phyloP scores from a whole-genome alignment of 306 rosid species.

The Hylodesmum podocarpum region DNA sequence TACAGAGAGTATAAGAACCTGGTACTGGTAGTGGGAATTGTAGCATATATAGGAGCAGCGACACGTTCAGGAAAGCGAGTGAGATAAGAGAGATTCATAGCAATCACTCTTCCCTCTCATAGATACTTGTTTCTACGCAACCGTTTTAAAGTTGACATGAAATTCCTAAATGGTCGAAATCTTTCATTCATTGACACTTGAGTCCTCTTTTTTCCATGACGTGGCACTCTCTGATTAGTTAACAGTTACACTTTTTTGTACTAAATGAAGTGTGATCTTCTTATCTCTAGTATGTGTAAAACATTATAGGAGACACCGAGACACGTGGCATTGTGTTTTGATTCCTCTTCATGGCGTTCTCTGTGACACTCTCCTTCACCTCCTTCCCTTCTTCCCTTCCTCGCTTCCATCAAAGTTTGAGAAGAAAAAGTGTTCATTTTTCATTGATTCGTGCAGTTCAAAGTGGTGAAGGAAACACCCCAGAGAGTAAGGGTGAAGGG shows the following conservation, averaged over 20 bases:
- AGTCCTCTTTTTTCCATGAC: background rate
- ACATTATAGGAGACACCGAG: background rate
- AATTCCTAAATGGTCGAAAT: background rate
- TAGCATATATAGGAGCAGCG: conserved; percentile 44
- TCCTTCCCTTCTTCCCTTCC: conserved; percentile 47
- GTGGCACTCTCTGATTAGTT: conserved; percentile 16
- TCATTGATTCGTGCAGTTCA: conserved; percentile 56
- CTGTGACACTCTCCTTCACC: conserved; percentile 39
- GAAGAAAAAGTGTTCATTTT: conserved; percentile 44
- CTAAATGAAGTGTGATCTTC: background rate
- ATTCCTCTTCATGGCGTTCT: conserved; percentile 63
- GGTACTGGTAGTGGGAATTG: conserved; percentile 27
- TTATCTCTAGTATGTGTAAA: conserved; percentile 30
- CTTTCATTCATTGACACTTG: background rate
- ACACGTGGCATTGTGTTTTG: conserved; percentile 32
- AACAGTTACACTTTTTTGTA: background rate
- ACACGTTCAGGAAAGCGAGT: conserved; percentile 32
- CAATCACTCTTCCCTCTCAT: conserved; percentile 4
- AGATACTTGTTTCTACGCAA: background rate
- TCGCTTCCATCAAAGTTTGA: conserved; percentile 39
- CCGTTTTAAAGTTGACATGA: background rate
- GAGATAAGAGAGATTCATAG: conserved; percentile 42
- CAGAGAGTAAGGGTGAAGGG: conserved; percentile 48
- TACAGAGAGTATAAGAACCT: conserved; percentile 12
- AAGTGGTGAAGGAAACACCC: conserved; percentile 49